phyloP scores from a whole-genome alignment of 1,139 yeast genomes.

The Debaryomyces coudertii region DNA sequence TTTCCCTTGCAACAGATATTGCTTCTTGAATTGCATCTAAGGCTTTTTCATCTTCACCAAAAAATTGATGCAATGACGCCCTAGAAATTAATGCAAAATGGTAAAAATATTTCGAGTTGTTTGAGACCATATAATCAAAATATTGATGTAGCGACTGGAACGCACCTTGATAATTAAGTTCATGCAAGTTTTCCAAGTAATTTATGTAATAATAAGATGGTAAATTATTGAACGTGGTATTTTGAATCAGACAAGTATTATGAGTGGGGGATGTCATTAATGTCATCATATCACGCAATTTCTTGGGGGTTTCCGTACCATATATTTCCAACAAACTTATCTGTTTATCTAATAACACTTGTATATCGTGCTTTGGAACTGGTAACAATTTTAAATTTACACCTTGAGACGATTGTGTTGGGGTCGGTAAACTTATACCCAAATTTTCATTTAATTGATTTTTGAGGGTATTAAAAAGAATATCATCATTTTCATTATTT shows the following conservation, averaged over 20 bases:
- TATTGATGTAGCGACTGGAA: constrained; percentile 75
- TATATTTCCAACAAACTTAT: constrained; percentile 56
- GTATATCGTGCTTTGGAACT: constrained; percentile 57
- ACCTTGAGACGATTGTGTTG: constrained; percentile 17
- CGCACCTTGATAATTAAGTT: constrained; percentile 72
- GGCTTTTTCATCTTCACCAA: constrained; percentile 76
- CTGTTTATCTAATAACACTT: constrained; percentile 57
- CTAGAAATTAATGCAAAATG: constrained; percentile 82
- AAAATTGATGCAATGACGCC: constrained; percentile 77
- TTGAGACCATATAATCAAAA: constrained; percentile 84
- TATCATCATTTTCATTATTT: constrained; percentile 20
- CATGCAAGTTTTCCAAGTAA: constrained; percentile 64
- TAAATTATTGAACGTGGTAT: constrained; percentile 50
- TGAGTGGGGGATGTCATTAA: constrained; percentile 48
- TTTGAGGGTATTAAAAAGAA: constrained; percentile 23
- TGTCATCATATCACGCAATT: constrained; percentile 46
- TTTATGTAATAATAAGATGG: constrained; percentile 68
- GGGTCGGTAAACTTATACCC: constrained; percentile 22
- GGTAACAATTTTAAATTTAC: constrained; percentile 27
- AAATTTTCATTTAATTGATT: constrained; percentile 25
- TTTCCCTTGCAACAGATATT: constrained; percentile 83
- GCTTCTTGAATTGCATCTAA: constrained; percentile 85
- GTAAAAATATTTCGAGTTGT: constrained; percentile 63
- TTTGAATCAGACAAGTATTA: constrained; percentile 45
- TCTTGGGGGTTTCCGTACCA: constrained; percentile 56